Percentiles rank a stretch among this genome's conserved stretches.
Conservation (phyloP, 177 flowering plant species). For the Telopea speciosissima region DNA sequence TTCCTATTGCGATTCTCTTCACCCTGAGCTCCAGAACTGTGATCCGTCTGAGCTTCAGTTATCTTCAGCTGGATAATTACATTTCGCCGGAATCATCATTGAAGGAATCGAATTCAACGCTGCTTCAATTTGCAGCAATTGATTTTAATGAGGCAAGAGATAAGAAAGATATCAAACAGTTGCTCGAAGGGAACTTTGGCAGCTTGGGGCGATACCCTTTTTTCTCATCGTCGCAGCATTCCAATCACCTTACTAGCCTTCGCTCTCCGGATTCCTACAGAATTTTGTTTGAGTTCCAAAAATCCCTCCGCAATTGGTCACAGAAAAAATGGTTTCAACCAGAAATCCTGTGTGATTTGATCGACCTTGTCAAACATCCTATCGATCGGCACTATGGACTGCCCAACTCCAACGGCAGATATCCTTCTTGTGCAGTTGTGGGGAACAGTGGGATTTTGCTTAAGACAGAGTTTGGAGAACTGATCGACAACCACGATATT, state of each 20-base stretch:
- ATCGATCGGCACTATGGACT: constrained; percentile 34
- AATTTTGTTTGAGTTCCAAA: constrained; percentile 56
- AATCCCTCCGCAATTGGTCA: constrained; percentile 52
- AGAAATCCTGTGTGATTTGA: constrained; percentile 32
- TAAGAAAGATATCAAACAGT: constrained; percentile 48
- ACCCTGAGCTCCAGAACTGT: constrained; percentile 33
- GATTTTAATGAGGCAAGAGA: constrained; percentile 43
- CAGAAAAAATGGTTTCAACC: constrained; percentile 44
- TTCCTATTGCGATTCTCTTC: constrained; percentile 39
- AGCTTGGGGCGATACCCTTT: constrained; percentile 34
- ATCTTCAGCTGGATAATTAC: constrained; percentile 13
- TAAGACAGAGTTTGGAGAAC: constrained; percentile 42
- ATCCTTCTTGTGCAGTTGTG: constrained; percentile 79
- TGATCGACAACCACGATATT: constrained; percentile 76
- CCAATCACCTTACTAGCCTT: constrained; percentile 27
- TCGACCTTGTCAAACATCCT: constrained; percentile 37
- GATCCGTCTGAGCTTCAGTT: constrained; percentile 25
- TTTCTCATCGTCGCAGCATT: constrained; percentile 42
- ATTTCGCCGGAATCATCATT: constrained; percentile 7
- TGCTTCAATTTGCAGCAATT: constrained; percentile 55
- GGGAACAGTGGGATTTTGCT: constrained; percentile 93
- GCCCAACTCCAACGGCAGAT: constrained; percentile 17
- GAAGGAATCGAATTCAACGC: constrained; percentile 44
- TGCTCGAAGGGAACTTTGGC: constrained; percentile 53
- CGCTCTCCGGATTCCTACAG: constrained; percentile 45